These are phyloP conservation scores for Irpex lacteus DNA, from an alignment of 1,284 basidiomycete species.

Conservation along the genomic window DNA sequence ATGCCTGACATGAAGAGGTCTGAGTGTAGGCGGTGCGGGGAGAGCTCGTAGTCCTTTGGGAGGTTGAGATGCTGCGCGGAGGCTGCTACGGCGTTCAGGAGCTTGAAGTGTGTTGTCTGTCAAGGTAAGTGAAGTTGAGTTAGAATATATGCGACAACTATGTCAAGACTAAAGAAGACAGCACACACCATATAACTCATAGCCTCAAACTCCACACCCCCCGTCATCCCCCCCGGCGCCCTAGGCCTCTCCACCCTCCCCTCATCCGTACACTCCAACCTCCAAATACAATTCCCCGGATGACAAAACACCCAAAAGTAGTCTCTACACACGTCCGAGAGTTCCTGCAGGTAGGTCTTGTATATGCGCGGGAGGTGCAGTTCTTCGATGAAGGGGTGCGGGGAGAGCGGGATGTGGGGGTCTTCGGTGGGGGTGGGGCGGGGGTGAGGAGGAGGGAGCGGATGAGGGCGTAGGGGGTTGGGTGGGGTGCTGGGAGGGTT, in stretches of 20 bases:
- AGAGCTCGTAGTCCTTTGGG: conserved; percentile 58
- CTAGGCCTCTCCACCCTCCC: conserved; percentile 84
- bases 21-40: too few species aligned
- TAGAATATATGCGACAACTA: too few species aligned
- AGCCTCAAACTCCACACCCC: conserved; percentile 97
- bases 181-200: conserved; percentile 87
- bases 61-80: conserved; percentile 61
- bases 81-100: conserved; percentile 76
- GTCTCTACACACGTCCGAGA: conserved; percentile 87
- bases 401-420: conserved; percentile 61
- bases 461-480: conserved; percentile 66
- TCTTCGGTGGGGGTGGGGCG: conserved; percentile 68
- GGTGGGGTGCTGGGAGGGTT: conserved; percentile 69
- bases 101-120: conserved; percentile 81
- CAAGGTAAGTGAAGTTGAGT: too few species aligned
- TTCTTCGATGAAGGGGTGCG: conserved; percentile 87
- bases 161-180: too few species aligned
- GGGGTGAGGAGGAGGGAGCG: conserved; percentile 71
- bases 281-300: conserved; percentile 89
- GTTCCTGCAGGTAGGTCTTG: conserved; percentile 88
- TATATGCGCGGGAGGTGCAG: conserved; percentile 84
- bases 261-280: conserved; percentile 78
- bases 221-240: conserved; percentile 97
- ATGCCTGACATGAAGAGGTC: conserved; percentile 85
- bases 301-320: conserved; percentile 99